phyloP scores from a whole-genome alignment of 208 protist species.

The Acanthamoeba divionensis region DNA sequence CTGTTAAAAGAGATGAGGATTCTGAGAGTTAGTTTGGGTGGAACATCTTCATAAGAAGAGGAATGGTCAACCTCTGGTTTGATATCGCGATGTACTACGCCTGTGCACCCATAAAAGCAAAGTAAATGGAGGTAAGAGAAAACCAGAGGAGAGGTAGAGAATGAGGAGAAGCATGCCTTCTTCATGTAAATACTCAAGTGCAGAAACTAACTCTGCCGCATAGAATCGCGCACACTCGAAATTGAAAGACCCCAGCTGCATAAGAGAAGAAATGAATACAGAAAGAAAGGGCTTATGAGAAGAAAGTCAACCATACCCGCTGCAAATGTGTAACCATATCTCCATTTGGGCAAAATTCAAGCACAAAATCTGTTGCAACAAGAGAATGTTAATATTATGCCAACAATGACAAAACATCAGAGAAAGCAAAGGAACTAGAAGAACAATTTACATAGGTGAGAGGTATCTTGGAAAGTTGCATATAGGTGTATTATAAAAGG shows the following conservation, averaged over 20 bases:
- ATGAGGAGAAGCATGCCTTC: not conserved
- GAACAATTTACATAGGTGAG: not conserved
- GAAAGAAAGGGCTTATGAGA: not conserved
- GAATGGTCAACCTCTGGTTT: not conserved
- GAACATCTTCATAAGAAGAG: not conserved
- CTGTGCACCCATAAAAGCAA: not conserved
- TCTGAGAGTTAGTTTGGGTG: not conserved
- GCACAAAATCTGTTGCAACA: not conserved
- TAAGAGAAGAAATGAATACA: not conserved
- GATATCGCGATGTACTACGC: not conserved
- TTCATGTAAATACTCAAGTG: not conserved
- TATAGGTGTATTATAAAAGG: slow-evolving; percentile 28
- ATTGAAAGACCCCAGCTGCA: slow-evolving; percentile 19
- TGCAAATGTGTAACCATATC: not conserved
- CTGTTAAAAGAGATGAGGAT: not conserved
- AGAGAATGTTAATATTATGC: not conserved
- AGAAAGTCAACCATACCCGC: not conserved
- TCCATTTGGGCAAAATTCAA: slow-evolving; percentile 26
- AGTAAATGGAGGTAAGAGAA: not conserved
- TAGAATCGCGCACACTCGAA: not conserved
- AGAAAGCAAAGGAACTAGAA: not conserved
- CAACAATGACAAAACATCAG: not conserved
- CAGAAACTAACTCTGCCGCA: not conserved
- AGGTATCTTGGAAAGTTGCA: not conserved
- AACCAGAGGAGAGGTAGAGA: not conserved